Base-by-base conservation (phyloP, 768 basidiomycete genomes). In the Pulveroboletus sp. region DNA sequence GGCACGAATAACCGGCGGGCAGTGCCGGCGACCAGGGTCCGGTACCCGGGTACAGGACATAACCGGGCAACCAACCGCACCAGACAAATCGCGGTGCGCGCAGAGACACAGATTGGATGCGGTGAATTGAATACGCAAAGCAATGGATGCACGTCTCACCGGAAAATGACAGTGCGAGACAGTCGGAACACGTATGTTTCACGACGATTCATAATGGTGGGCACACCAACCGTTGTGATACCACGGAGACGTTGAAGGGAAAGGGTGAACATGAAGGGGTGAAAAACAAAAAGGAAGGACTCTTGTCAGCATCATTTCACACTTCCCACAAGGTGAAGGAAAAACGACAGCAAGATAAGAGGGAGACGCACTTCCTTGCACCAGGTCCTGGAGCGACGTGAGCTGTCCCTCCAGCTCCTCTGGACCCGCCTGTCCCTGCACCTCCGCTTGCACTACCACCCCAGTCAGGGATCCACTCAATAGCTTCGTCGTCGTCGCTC, bases 401-500 rank as follows among this genome's bases (percentile, higher is more conserved):
- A 17, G 10, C 37, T 26, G 50, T 8, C 37, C 51, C 51, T 17
- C 54, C 49, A 21, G 32, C 17, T 24, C 57, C 49, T 44, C 50
- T 44, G 3, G 11, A 12, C 5, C 32, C 55, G 5, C 53, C 42
- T 0, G 41, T 35, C 12, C 47, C 45, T 8, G 39, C 36, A 21
- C 27, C 46, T 30, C 39, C 38, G 6, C 49, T 52, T 6, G 42
- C 17, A 30, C 38, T 49, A 35, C 41, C 44, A 33, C 50, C 48
- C 30, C 38, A 24, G 11, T 60, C 59, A 52, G 48, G 51, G 6
- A 52, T 43, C 58, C 55, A 62, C 21, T 67, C 66, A 18, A 46
- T 26, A 18, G 59, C 40, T 2, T 68, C 66, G 1, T 69, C 66
- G 1, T 67, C 66, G 0, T 67, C 66, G 8, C 63, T 69, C 2